A percentile compares a stretch with the other conserved stretches of the same genome.
Evolutionary conservation across 495 filamentous ascomycete species (phyloP).

Genomic region (Penicillium robsamsonii): DNA sequence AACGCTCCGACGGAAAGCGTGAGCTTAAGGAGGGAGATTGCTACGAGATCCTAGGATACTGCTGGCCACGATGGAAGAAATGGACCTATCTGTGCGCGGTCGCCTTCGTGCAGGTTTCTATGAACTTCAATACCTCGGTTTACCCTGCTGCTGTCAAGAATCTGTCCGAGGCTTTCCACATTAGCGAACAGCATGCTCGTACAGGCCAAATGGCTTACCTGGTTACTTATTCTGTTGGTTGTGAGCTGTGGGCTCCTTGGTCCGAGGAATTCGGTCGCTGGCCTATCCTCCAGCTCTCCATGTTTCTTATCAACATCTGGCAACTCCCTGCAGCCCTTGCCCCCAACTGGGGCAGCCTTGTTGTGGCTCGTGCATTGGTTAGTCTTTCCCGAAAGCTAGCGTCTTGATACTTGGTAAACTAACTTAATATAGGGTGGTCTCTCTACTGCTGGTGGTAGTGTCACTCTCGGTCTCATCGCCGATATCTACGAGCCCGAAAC

Average conservation of each 20-base stretch:
- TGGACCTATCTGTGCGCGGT: slow-evolving; percentile 70
- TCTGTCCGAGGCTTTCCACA: slow-evolving; percentile 59
- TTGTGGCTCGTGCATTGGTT: slow-evolving; percentile 61
- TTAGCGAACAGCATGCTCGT: slow-evolving; percentile 61
- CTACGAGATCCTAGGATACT: slow-evolving; percentile 63
- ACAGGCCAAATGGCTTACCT: slow-evolving; percentile 67
- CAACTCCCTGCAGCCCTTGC: slow-evolving; percentile 67
- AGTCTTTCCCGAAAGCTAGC: not conserved
- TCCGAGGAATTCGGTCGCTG: slow-evolving; percentile 73
- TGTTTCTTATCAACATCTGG: slow-evolving; percentile 72
- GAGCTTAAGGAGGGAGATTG: slow-evolving; percentile 63
- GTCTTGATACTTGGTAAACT: not conserved
- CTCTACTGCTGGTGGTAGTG: slow-evolving; percentile 71
- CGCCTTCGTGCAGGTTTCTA: slow-evolving; percentile 72
- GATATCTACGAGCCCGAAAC: slow-evolving; percentile 70
- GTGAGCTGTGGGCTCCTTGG: slow-evolving; percentile 80
- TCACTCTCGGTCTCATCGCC: slow-evolving; percentile 76
- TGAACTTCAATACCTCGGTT: slow-evolving; percentile 63
- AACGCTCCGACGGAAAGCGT: slow-evolving; percentile 45
- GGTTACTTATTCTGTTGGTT: slow-evolving; percentile 71
- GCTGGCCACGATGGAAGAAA: slow-evolving; percentile 65
- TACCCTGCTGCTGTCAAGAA: slow-evolving; percentile 46
- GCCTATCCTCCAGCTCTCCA: slow-evolving; percentile 64
- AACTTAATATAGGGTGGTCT: slow-evolving; percentile 28
- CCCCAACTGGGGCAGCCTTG: slow-evolving; percentile 62